Conservation (phyloP, 257 asterid species). For the Jacaranda copaia region DNA sequence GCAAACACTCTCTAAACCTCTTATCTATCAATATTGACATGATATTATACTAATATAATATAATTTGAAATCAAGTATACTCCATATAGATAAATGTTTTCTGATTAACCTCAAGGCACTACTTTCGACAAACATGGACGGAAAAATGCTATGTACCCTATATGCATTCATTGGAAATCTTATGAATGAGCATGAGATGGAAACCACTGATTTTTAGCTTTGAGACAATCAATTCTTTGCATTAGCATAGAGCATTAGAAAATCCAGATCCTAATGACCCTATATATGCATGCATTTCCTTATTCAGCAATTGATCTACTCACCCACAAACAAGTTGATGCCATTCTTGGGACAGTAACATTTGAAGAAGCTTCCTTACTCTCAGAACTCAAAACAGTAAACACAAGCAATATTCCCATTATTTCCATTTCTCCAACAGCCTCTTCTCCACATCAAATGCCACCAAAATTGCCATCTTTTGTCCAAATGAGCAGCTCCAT, state of each 20-base stretch:
- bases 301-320: constrained; percentile 54
- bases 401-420: constrained; percentile 39
- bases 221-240: not conserved
- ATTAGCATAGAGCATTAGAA: not conserved
- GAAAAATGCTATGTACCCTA: too few species aligned
- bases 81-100: too few species aligned
- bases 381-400: constrained; percentile 37
- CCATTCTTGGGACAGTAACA: constrained; percentile 55
- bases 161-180: too few species aligned
- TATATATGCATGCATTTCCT: not conserved
- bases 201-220: not conserved
- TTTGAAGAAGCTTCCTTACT: constrained; percentile 55
- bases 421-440: constrained; percentile 49
- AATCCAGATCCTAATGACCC: not conserved
- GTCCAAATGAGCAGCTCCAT: constrained; percentile 44
- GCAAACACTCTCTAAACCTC: too few species aligned
- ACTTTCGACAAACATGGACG: too few species aligned
- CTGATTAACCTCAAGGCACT: too few species aligned
- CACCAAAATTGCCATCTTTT: constrained; percentile 26
- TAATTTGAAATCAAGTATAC: too few species aligned
- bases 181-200: too few species aligned
- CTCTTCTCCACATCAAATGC: not conserved
- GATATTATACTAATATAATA: too few species aligned
- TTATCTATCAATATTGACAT: too few species aligned
- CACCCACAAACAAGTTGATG: constrained; percentile 43